phyloP scores from a whole-genome alignment of 2,329 filamentous ascomycete species.

The Aspergillus novofumigatus region DNA sequence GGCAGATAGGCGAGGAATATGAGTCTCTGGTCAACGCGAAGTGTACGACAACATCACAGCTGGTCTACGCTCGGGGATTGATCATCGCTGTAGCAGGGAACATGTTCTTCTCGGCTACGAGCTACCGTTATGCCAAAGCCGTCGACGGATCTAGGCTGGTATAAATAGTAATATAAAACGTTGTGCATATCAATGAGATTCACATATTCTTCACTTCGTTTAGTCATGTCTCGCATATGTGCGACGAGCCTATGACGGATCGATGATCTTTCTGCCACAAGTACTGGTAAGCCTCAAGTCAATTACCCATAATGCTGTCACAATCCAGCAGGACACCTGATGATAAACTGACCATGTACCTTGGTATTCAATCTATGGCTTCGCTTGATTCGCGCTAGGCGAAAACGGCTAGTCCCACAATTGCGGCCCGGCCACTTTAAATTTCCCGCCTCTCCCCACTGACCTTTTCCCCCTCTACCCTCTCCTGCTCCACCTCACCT shows the following conservation, averaged over 20 bases:
- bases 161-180: not conserved
- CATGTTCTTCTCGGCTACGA: conserved; percentile 15
- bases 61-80: conserved; percentile 6
- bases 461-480: not conserved
- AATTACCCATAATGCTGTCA: not conserved
- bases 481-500: not conserved
- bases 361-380: not conserved
- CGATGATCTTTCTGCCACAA: too few species aligned
- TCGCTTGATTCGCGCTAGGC: not conserved
- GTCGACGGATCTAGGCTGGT: conserved; percentile 7
- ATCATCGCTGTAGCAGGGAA: conserved; percentile 10
- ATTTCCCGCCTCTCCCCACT: not conserved
- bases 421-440: not conserved
- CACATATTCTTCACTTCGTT: not conserved
- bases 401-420: not conserved
- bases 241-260: not conserved
- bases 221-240: too few species aligned
- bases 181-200: not conserved
- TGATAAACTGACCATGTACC: conserved; percentile 37
- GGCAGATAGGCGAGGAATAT: conserved; percentile 8
- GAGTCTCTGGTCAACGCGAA: not conserved
- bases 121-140: conserved; percentile 6
- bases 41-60: not conserved
- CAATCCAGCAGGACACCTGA: conserved; percentile 30
- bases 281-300: not conserved